Base-by-base conservation (phyloP, 2,329 filamentous ascomycete species). In the Ascochyta viciae-villosae region DNA sequence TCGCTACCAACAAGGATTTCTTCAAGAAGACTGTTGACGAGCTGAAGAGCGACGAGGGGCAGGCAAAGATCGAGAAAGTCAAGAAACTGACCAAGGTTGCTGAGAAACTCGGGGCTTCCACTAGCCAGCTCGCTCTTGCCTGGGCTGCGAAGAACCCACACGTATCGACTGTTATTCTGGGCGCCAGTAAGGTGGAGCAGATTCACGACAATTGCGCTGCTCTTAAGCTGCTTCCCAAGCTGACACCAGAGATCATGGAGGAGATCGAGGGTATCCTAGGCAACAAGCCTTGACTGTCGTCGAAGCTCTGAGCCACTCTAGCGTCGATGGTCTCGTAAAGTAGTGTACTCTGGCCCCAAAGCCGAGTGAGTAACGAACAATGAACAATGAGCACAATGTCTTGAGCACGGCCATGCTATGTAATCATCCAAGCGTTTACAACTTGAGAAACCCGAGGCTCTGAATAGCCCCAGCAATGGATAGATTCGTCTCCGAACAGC, bases 81-180 rank as follows among this genome's bases (percentile, higher is more conserved):
- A 80, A 81, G 73, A 80, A 82, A 67, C 71, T 83, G 40, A 80
- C 78, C n/a, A 74, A 76, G 59, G 72, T 83, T 48, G 81, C 81
- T 6, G 80, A 83, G 68, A 77, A 73, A 67, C 74, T 83, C 2
- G 81, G 78, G 51, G 80, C 75, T 55, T 81, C 70, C 29, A 77
- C 76, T 8, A 72, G 81, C 4, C 82, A 85, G 54, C 77, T 87
- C 7, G 79, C 83, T n/a, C 76, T 87, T 31, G 85, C 85, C 1
- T 87, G 85, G 85, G 77, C 76, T 43, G 77, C 84, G 26, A 85
- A 83, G 75, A 87, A 87, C 69, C 76, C 79, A 29, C 82, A 86
- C 55, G 85, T 87, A 48, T 78, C 74, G 62, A 83, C 81, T 1
- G 82, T 85, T 63, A 86, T 86, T 48, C 77, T 84, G 8, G 83